phyloP scores from a whole-genome alignment of 805 yeast genomes.

The Sungouiozyma intestinalis region DNA sequence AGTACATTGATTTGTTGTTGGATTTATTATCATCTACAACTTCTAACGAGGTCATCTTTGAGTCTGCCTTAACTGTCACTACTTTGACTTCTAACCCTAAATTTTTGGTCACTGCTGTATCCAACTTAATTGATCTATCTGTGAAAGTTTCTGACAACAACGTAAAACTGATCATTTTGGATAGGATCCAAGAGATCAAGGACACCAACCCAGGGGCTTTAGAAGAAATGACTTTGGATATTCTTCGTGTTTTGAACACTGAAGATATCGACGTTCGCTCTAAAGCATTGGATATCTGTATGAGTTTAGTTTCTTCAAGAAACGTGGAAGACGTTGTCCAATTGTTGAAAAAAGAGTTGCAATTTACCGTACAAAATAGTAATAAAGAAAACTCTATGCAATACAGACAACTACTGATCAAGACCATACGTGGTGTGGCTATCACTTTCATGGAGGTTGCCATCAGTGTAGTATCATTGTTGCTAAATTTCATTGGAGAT shows the following conservation, averaged over 20 bases:
- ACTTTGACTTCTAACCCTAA: slow-evolving; percentile 51
- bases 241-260: slow-evolving; percentile 73
- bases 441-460: slow-evolving; percentile 85
- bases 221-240: slow-evolving; percentile 75
- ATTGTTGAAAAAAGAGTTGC: slow-evolving; percentile 82
- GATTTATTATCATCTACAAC: slow-evolving; percentile 62
- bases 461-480: slow-evolving; percentile 75
- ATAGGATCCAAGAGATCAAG: slow-evolving; percentile 70
- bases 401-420: slow-evolving; percentile 80
- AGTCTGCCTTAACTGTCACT: slow-evolving; percentile 77
- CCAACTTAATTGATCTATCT: slow-evolving; percentile 79
- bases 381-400: slow-evolving; percentile 76
- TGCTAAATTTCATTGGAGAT: slow-evolving; percentile 79
- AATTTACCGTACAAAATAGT: slow-evolving; percentile 49
- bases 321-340: slow-evolving; percentile 92
- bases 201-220: slow-evolving; percentile 68
- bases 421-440: slow-evolving; percentile 83
- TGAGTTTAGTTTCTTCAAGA: slow-evolving; percentile 70
- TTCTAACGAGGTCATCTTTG: slow-evolving; percentile 61
- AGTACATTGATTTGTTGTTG: slow-evolving; percentile 61
- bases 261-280: slow-evolving; percentile 87
- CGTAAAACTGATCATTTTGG: slow-evolving; percentile 84
- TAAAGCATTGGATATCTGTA: slow-evolving; percentile 77
- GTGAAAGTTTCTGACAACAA: slow-evolving; percentile 91
- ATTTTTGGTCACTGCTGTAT: slow-evolving; percentile 67